Percentiles rank a stretch among this genome's conserved stretches.
Conservation (phyloP, 2,329 filamentous ascomycete genomes). For the Cercospora beticola region DNA sequence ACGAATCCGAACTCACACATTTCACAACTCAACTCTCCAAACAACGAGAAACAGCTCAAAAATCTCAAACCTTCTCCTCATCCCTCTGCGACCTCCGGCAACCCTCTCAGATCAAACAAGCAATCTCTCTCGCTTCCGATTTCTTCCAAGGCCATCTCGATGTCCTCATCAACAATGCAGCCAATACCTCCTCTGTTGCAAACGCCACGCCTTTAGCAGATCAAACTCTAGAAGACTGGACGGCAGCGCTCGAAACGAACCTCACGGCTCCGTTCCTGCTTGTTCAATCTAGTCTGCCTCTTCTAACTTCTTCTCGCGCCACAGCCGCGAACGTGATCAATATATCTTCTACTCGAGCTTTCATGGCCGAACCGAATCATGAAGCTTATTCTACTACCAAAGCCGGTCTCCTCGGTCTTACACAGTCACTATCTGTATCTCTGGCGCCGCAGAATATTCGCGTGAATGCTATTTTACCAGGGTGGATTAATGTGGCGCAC, state of each 20-base stretch:
- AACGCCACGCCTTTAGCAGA: conserved; percentile 31
- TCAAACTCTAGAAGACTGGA: conserved; percentile 43
- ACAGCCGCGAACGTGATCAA: conserved; percentile 40
- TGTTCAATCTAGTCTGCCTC: conserved; percentile 32
- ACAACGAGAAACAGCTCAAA: conserved; percentile 13
- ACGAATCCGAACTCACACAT: conserved; percentile 42
- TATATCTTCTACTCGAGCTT: conserved; percentile 52
- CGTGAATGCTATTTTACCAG: conserved; percentile 52
- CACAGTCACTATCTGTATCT: conserved; percentile 51
- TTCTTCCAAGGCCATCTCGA: conserved; percentile 43
- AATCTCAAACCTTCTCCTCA: conserved; percentile 24
- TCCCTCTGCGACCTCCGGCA: conserved; percentile 29
- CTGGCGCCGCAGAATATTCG: conserved; percentile 47
- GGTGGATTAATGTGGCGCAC: conserved; percentile 54
- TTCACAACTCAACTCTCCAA: conserved; percentile 33
- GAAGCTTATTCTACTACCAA: conserved; percentile 54
- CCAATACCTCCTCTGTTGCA: conserved; percentile 41
- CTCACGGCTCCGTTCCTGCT: conserved; percentile 41
- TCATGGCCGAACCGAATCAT: conserved; percentile 51
- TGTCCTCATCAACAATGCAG: conserved; percentile 47
- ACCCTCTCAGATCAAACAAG: conserved; percentile 36
- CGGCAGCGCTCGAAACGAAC: conserved; percentile 40
- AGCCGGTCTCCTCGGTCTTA: conserved; percentile 52
- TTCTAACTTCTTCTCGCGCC: conserved; percentile 27
- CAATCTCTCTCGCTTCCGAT: conserved; percentile 32